Evolutionary conservation across 179 eudicot genomes (phyloP).

Genomic region (Spinacia oleracea): DNA sequence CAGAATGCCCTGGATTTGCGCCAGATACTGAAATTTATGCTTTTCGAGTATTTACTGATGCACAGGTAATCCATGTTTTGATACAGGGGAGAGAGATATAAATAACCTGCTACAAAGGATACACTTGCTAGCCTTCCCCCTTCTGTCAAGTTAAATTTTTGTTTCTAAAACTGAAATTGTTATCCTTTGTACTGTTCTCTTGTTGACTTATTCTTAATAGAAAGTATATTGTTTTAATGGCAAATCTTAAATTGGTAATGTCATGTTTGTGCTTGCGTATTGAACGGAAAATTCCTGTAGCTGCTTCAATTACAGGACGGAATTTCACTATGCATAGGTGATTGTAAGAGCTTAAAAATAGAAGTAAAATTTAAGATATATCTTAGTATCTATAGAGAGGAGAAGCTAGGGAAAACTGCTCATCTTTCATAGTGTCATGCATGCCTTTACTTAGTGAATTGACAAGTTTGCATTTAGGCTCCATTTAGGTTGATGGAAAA

Average conservation of each 20-base stretch:
- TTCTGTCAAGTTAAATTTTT: background rate
- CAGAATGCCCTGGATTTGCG: constrained; percentile 95
- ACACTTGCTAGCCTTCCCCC: background rate
- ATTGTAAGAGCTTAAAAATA: background rate
- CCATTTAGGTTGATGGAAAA: no score
- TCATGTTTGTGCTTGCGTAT: background rate
- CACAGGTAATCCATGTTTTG: constrained; percentile 73
- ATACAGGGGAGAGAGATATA: background rate
- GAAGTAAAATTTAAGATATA: background rate
- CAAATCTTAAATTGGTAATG: background rate
- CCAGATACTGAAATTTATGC: constrained; percentile 97
- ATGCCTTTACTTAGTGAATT: background rate
- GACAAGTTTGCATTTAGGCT: background rate
- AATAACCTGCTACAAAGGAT: background rate
- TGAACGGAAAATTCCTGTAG: background rate
- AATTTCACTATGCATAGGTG: background rate
- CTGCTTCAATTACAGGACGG: background rate
- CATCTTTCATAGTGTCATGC: background rate
- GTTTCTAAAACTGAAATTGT: background rate
- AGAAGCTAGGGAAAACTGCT: background rate
- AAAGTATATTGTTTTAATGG: background rate
- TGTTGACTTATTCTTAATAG: background rate
- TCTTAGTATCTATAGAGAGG: background rate
- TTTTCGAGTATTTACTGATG: constrained; percentile 95
- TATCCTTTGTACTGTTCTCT: background rate